Evolutionary conservation across 2,329 filamentous ascomycete genomes (phyloP).

Genomic region (Nemania sp.): DNA sequence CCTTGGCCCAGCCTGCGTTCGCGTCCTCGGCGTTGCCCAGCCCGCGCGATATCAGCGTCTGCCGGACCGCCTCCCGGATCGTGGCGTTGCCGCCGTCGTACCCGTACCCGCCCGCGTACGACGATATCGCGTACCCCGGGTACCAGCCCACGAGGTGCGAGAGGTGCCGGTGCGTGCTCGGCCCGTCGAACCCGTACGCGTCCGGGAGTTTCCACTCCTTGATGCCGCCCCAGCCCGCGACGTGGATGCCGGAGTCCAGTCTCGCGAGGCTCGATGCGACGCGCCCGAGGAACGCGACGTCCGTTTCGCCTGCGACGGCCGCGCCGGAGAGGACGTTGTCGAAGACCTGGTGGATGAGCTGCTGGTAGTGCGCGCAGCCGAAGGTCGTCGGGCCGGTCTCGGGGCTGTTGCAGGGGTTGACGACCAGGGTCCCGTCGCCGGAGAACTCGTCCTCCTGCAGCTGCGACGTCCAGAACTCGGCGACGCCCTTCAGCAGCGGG

Average conservation of each 20-base stretch:
- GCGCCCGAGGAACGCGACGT: conserved; percentile 39
- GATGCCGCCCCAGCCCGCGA: conserved; percentile 39
- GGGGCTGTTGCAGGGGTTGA: conserved; percentile 63
- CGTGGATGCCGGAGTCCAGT: conserved; percentile 42
- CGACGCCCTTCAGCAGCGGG: conserved; percentile 56
- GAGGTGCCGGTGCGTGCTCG: conserved; percentile 50
- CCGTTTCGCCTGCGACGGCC: conserved; percentile 30
- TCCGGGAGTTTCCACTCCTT: conserved; percentile 45
- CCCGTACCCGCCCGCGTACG: conserved; percentile 48
- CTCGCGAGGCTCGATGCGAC: conserved; percentile 47
- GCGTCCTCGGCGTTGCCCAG: conserved; percentile 47
- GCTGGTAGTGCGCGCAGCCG: conserved; percentile 58
- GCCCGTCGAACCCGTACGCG: conserved; percentile 36
- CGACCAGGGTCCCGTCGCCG: conserved; percentile 57
- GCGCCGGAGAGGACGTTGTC: conserved; percentile 43
- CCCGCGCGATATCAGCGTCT: conserved; percentile 52
- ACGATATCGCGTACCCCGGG: conserved; percentile 56
- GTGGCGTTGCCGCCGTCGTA: conserved; percentile 46
- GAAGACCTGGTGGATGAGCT: conserved; percentile 52
- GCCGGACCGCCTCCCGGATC: conserved; percentile 50
- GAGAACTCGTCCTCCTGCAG: conserved; percentile 55
- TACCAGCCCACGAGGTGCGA: conserved; percentile 62
- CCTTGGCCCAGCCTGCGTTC: conserved; percentile 62
- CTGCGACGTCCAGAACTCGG: conserved; percentile 61
- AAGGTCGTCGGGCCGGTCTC: conserved; percentile 61